These are phyloP conservation scores for Coleophoma crateriformis DNA, from an alignment of 2,329 filamentous ascomycete genomes.

Conservation along the genomic window DNA sequence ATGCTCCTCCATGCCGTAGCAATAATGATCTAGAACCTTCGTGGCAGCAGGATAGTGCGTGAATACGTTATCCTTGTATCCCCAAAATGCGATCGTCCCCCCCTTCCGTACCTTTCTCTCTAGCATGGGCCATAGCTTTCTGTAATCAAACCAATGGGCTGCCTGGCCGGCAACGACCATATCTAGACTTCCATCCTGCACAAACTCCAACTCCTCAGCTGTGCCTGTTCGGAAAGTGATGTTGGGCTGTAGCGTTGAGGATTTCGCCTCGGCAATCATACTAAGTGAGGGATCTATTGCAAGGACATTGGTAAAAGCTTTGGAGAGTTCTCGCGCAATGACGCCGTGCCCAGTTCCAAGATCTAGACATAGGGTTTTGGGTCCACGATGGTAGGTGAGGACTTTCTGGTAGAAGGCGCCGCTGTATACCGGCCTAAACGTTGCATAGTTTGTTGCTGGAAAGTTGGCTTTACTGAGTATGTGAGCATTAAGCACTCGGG, in stretches of 20 bases:
- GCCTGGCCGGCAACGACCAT: slow-evolving; percentile 46
- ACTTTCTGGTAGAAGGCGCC: slow-evolving; percentile 46
- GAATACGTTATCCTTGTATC: slow-evolving; percentile 60
- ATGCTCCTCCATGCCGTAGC: slow-evolving; percentile 44
- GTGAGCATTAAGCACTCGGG: slow-evolving; percentile 2
- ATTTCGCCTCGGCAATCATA: slow-evolving; percentile 48
- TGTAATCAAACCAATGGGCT: slow-evolving; percentile 63
- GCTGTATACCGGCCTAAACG: slow-evolving; percentile 55
- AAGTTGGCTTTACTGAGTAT: slow-evolving; percentile 46
- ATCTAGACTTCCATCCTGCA: slow-evolving; percentile 45
- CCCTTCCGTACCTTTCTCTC: slow-evolving; percentile 45
- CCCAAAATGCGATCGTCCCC: slow-evolving; percentile 60
- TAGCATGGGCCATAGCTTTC: slow-evolving; percentile 48
- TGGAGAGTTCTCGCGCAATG: slow-evolving; percentile 46
- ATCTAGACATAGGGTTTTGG: slow-evolving; percentile 40
- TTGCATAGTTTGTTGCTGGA: slow-evolving; percentile 51
- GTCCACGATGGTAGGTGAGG: slow-evolving; percentile 44
- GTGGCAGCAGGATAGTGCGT: slow-evolving; percentile 46
- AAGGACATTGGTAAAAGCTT: slow-evolving; percentile 43
- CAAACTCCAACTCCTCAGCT: slow-evolving; percentile 52
- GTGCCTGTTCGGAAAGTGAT: slow-evolving; percentile 43
- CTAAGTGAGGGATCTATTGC: slow-evolving; percentile 51
- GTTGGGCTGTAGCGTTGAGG: slow-evolving; percentile 32
- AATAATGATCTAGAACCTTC: slow-evolving; percentile 46
- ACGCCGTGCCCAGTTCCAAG: slow-evolving; percentile 60